Base-by-base conservation (phyloP, 257 asterid genomes). In the Mitragyna speciosa region DNA sequence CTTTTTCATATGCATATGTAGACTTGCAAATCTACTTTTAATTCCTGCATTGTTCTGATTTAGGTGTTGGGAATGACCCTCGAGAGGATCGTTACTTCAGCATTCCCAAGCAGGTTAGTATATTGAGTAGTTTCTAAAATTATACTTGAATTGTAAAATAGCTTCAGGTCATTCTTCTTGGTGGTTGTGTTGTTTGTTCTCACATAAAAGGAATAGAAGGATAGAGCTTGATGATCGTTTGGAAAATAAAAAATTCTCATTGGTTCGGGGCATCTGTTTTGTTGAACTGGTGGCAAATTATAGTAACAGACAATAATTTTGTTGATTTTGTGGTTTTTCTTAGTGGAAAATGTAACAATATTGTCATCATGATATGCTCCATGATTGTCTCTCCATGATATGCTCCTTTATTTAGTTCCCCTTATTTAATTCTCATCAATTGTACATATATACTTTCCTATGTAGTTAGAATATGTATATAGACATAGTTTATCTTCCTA, bases 41-140 rank as follows among this genome's bases (percentile, higher is more conserved):
- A 2, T 79, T 33, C 73, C 33, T 75, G 71, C 47, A 11, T 67
- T 64, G 39, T 67, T 63, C 43, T 82, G 71, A 67, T 17, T 54
- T 78, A 95, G 99, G 99, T 74, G 93, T 95, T 65, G 99, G 99
- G 72, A 95, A 90, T 84, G 99, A 95, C 84, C 98, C 98, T 7
- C 88, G 99, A 79, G 99, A 95, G 87, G 98, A 93, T 80, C 96
- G 99, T 16, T 95, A 93, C 79, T 95, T 95, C 91, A 95, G 99
- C 90, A 93, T 95, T 74, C 99, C 97, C 0, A 95, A 92, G 85
- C 99, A 95, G 87, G 99, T 92, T 79, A 85, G 89, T 78, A 36
- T 4, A 36, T 77, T 56, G 36, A 30, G 24, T 45, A n/a, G 9
- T 24, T 49, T 66, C 28, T 73, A 43, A 47, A 24, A 22, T 28